Conservation (phyloP, 345 rosid species). For the Corymbia maculata region DNA sequence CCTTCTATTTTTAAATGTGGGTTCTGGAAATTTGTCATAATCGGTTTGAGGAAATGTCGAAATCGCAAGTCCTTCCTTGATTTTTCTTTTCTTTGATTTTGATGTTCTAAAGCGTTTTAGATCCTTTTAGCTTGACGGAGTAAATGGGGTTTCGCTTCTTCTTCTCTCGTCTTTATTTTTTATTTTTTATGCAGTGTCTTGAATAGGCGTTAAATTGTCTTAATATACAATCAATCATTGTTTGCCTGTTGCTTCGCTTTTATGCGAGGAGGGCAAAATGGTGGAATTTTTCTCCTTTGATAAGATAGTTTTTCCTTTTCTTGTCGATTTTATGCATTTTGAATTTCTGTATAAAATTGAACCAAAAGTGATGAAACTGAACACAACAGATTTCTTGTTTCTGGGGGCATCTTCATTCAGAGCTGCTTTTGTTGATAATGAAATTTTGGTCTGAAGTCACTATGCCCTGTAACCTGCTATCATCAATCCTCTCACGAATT, state of each 20-base stretch:
- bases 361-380: neutral
- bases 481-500: neutral
- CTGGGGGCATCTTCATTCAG: neutral
- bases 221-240: neutral
- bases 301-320: neutral
- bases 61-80: neutral
- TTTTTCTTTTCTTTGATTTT: neutral
- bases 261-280: neutral
- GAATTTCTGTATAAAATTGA: neutral
- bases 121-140: neutral
- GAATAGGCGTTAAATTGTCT: neutral
- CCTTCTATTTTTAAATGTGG: neutral
- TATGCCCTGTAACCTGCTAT: neutral
- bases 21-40: neutral
- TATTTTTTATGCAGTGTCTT: neutral
- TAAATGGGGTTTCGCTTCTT: neutral
- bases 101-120: constrained; percentile 1
- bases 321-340: neutral
- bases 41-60: constrained; percentile 31
- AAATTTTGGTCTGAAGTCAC: neutral
- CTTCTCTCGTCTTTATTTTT: neutral
- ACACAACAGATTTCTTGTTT: neutral
- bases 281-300: neutral
- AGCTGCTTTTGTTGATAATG: neutral
- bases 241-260: neutral